These are phyloP conservation scores for Candida railenensis DNA, from an alignment of 805 yeast genomes.

Conservation along the genomic window DNA sequence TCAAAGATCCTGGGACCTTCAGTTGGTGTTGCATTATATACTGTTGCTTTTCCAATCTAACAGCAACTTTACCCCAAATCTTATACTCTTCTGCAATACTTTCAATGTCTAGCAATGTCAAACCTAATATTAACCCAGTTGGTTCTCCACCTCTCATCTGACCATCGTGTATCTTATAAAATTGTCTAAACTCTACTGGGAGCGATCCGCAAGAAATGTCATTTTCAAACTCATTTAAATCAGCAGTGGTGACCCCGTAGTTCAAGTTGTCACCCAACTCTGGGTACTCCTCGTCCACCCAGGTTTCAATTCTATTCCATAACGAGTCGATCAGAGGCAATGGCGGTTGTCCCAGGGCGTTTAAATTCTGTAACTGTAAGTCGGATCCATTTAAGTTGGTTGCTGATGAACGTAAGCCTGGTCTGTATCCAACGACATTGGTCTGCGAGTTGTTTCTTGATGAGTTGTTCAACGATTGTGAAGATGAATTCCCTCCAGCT, in stretches of 20 bases:
- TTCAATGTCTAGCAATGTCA: conserved; percentile 42
- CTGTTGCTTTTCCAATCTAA: conserved; percentile 38
- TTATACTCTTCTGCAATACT: conserved; percentile 40
- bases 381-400: conserved; percentile 39
- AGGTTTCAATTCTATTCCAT: conserved; percentile 42
- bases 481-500: conserved; percentile 24
- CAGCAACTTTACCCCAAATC: conserved; percentile 42
- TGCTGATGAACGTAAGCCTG: conserved; percentile 43
- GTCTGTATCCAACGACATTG: conserved; percentile 34
- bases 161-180: conserved; percentile 46
- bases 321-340: conserved; percentile 44
- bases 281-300: conserved; percentile 47
- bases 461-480: conserved; percentile 24
- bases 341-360: conserved; percentile 48
- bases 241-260: conserved; percentile 44
- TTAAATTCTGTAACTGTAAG: conserved; percentile 45
- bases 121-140: conserved; percentile 44
- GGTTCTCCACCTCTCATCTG: conserved; percentile 47
- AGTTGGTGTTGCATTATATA: conserved; percentile 26
- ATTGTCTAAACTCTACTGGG: conserved; percentile 44
- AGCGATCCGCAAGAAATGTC: conserved; percentile 43
- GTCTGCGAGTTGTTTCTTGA: conserved; percentile 10
- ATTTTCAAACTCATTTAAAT: conserved; percentile 45
- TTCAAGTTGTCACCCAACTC: conserved; percentile 44
- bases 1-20: conserved; percentile 8